These are phyloP conservation scores for Raffaelea ambrosiae DNA, from an alignment of 2,329 filamentous ascomycete species.

Conservation along the genomic window DNA sequence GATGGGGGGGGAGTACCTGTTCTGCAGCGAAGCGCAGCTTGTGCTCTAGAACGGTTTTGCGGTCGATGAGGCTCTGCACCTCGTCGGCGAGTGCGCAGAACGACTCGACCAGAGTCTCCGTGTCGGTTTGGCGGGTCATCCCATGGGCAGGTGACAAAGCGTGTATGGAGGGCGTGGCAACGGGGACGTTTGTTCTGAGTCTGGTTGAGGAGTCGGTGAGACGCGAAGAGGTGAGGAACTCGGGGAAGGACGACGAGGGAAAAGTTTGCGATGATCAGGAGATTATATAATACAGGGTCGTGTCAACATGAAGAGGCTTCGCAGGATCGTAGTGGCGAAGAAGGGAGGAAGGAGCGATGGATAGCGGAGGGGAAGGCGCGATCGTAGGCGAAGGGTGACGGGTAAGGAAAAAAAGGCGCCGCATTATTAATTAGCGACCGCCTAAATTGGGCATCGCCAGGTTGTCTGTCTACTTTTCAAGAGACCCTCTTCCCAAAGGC, in stretches of 20 bases:
- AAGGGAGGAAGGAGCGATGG: background rate
- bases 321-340: background rate
- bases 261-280: too few species aligned
- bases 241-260: background rate
- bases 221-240: background rate
- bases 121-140: constrained; percentile 35
- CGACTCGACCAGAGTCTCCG: constrained; percentile 53
- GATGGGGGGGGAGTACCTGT: constrained; percentile 36
- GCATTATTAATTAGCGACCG: background rate
- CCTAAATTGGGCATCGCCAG: too few species aligned
- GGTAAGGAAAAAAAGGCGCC: background rate
- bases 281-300: too few species aligned
- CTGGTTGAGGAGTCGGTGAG: background rate
- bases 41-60: constrained; percentile 57
- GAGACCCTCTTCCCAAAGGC: too few species aligned
- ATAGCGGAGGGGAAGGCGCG: background rate
- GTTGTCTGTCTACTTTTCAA: too few species aligned
- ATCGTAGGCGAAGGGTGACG: constrained; percentile 5
- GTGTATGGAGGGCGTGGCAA: too few species aligned
- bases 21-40: constrained; percentile 59
- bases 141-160: constrained; percentile 16
- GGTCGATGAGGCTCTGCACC: constrained; percentile 54
- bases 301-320: too few species aligned
- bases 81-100: constrained; percentile 58
- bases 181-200: too few species aligned